Base-by-base conservation (phyloP, 1,284 basidiomycete genomes). In the Farysia itapuensis region DNA sequence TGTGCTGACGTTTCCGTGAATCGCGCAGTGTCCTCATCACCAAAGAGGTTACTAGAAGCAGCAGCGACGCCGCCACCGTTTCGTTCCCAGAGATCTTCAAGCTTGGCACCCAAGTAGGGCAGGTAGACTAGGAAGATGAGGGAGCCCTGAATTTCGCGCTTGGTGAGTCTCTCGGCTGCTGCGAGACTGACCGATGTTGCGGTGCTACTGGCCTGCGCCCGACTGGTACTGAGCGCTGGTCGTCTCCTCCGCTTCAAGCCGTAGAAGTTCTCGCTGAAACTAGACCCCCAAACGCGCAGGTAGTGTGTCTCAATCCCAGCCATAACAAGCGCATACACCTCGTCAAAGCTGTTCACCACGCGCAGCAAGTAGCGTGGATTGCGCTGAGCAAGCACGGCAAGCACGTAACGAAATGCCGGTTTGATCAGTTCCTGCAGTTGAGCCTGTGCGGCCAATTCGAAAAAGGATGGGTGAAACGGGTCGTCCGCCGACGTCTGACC, bases 391-490 rank as follows among this genome's bases (percentile, higher is more conserved):
- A 97, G 90, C 36, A 97, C 89, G 2, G 64, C 89, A 33, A 98
- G 80, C 43, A 95, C 86, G 80, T 98, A 98, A 77, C 94, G 91
- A 67, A 96, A 80, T 12, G 94, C 93, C 6, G 95, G 95, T 67
- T 96, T 92, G 18, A 98, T 82, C 1, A 97, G 82, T 65, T 93
- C 89, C 51, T 87, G 81, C 18, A 99, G 84, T 77, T 98, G 94
- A 59, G 96, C 92, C 77, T 97, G 91, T 1, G 93, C 93, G 20
- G 95, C 82, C 4, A 98, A 84, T 78, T 98, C 95, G 72, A 97
- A 98, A 34, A 98, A 81, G 9, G 91, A 93, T 0, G 95, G 95
- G 48, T 89, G 86, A 37, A 86, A 70, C 0, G 67, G 61, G 36
- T 77, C 76, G 3, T 46, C 28, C 2, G 61, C 43, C 3, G 65